Evolutionary conservation across 2,329 filamentous ascomycete genomes (phyloP).

Genomic region (Fusarium continuum): DNA sequence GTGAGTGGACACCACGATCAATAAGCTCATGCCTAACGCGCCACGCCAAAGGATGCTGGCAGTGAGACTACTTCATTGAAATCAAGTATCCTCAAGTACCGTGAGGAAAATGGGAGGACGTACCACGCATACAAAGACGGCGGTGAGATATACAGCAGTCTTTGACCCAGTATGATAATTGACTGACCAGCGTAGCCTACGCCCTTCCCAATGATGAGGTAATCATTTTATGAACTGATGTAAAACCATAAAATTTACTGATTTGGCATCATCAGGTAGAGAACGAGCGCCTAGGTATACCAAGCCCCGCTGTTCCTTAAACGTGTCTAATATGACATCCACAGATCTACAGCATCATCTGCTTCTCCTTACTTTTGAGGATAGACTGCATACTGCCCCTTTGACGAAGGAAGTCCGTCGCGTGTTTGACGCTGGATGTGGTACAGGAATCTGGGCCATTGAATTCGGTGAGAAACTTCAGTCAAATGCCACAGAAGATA

Average conservation of each 20-base stretch:
- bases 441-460: slow-evolving; percentile 28
- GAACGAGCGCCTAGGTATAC: slow-evolving; percentile 21
- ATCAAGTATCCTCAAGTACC: not conserved
- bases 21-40: fast-evolving
- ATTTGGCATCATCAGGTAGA: not conserved
- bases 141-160: slow-evolving; percentile 1
- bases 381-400: slow-evolving; percentile 1
- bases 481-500: fast-evolving
- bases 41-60: fast-evolving
- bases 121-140: slow-evolving; percentile 12
- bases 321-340: not conserved
- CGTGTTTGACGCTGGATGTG: slow-evolving; percentile 15
- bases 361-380: slow-evolving; percentile 17
- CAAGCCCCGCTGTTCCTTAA: not conserved
- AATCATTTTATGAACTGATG: not conserved
- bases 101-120: not conserved
- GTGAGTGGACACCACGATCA: not conserved
- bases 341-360: slow-evolving; percentile 28
- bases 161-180: too few relatives aligned
- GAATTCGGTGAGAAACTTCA: slow-evolving; percentile 12
- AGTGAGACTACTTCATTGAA: not conserved
- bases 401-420: not conserved
- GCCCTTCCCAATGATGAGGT: slow-evolving; percentile 29
- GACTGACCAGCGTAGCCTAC: slow-evolving; percentile 3
- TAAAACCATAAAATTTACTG: not conserved